Evolutionary conservation across 306 rosid species (phyloP).

Genomic region (Cucurbita maxima): DNA sequence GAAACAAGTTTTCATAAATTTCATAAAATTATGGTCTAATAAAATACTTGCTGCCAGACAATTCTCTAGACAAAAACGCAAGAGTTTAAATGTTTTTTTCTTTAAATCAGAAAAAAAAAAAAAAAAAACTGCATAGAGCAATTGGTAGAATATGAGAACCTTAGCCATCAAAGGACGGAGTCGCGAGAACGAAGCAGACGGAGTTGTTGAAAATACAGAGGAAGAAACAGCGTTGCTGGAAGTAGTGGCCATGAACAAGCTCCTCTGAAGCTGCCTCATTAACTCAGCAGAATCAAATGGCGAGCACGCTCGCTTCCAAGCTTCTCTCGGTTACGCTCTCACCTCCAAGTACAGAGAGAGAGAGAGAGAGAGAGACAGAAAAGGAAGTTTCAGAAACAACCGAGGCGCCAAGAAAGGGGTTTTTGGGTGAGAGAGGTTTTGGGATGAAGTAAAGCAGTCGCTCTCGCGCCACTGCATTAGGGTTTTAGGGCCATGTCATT

Average conservation of each 20-base stretch:
- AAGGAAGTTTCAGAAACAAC: neutral
- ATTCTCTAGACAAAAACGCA: neutral
- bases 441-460: neutral
- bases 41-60: neutral
- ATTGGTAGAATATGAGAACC: conserved; percentile 5
- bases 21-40: neutral
- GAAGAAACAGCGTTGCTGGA: conserved; percentile 16
- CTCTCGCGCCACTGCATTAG: neutral
- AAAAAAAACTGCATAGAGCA: neutral
- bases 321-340: neutral
- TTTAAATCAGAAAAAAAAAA: neutral
- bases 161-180: conserved; percentile 38
- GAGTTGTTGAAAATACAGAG: conserved; percentile 13
- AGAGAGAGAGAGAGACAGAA: neutral
- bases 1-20: neutral
- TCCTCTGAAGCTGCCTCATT: conserved; percentile 47
- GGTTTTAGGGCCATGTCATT: neutral
- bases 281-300: conserved; percentile 18
- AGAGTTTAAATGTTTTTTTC: too few species aligned
- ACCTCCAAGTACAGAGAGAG: neutral
- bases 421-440: neutral
- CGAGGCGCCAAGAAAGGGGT: neutral
- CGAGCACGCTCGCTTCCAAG: neutral
- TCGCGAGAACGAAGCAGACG: conserved; percentile 23
- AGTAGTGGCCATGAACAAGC: conserved; percentile 23